A percentile compares a stretch with the other conserved stretches of the same genome.
Conservation (phyloP, 345 rosid genomes). For the sweet orange (Citrus sinensis) region DNA sequence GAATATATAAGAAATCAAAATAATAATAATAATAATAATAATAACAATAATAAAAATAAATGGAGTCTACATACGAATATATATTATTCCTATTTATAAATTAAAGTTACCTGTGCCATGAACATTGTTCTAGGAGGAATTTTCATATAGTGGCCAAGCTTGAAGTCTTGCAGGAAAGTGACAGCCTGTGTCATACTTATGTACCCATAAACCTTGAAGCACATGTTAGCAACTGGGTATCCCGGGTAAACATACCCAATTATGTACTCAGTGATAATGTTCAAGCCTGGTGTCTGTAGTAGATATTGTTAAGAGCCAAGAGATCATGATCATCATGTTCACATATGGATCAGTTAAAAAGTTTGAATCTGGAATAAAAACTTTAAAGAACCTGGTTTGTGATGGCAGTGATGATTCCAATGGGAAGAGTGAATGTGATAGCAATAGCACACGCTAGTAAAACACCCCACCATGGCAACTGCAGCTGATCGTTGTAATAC, state of each 20-base stretch:
- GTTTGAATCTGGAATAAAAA: neutral
- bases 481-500: conserved; percentile 85
- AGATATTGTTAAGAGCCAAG: conserved; percentile 4
- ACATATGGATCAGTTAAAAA: too few relatives aligned
- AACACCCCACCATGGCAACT: conserved; percentile 99
- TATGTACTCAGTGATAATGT: conserved; percentile 85
- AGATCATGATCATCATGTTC: neutral
- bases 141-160: conserved; percentile 98
- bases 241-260: conserved; percentile 97
- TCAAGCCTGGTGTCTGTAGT: conserved; percentile 79
- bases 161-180: conserved; percentile 90
- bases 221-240: conserved; percentile 94
- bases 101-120: conserved; percentile 79
- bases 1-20: neutral
- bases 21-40: too few relatives aligned
- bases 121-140: conserved; percentile 97
- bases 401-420: conserved; percentile 91
- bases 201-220: conserved; percentile 97
- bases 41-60: neutral
- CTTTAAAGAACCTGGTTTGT: conserved; percentile 69
- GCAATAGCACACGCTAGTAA: conserved; percentile 82
- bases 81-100: too few relatives aligned
- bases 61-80: neutral
- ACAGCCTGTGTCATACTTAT: conserved; percentile 92
- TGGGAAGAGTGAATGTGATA: conserved; percentile 83